Conservation (phyloP, 2,329 filamentous ascomycete genomes). For the Cladobotryum mycophilum region DNA sequence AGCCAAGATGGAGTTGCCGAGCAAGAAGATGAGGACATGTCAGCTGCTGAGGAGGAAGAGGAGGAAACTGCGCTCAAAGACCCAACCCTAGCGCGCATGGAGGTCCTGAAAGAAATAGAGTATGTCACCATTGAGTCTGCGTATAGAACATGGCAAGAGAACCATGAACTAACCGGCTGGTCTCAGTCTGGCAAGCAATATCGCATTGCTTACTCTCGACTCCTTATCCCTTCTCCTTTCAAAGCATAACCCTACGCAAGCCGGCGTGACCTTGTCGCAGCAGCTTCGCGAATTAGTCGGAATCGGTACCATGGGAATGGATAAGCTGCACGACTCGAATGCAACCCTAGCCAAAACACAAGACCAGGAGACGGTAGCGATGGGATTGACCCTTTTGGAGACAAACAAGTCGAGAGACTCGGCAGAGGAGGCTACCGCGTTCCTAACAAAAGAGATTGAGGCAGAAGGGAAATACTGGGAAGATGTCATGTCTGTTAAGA, state of each 20-base stretch:
- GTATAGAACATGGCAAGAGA: conserved; percentile 1
- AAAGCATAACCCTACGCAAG: conserved; percentile 69
- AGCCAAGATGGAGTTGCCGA: conserved; percentile 39
- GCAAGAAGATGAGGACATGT: conserved; percentile 40
- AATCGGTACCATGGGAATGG: conserved; percentile 65
- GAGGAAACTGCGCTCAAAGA: conserved; percentile 41
- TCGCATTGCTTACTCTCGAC: conserved; percentile 66
- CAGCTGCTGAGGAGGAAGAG: conserved; percentile 41
- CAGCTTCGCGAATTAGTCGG: conserved; percentile 65
- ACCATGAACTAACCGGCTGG: neutral
- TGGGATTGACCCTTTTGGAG: conserved; percentile 73
- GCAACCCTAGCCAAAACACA: conserved; percentile 48
- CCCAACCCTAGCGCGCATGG: conserved; percentile 45
- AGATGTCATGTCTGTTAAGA: conserved; percentile 72
- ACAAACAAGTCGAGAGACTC: conserved; percentile 69
- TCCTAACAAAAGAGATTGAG: conserved; percentile 69
- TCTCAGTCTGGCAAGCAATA: conserved; percentile 38
- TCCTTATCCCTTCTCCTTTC: conserved; percentile 77
- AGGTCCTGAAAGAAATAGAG: conserved; percentile 54
- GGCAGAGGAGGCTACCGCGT: conserved; percentile 63
- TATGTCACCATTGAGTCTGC: conserved; percentile 31
- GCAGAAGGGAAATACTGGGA: conserved; percentile 86
- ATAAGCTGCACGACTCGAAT: conserved; percentile 57
- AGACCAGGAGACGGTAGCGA: conserved; percentile 50
- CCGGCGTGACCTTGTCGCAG: conserved; percentile 62